Conservation (phyloP, 1,139 yeast genomes). For the Kurtzmaniella quercitrusa region DNA sequence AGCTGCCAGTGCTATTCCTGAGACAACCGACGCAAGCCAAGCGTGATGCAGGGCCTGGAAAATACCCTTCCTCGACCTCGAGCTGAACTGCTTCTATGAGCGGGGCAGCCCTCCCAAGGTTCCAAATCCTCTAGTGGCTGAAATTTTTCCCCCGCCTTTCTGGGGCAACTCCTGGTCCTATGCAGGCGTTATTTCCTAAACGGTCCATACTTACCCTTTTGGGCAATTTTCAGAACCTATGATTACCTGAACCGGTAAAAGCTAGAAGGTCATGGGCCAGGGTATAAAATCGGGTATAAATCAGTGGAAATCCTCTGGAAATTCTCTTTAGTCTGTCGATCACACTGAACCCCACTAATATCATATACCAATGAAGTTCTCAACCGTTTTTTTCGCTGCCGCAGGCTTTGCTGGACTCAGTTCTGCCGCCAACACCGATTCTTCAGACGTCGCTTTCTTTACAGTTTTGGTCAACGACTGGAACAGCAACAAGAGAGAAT, state of each 20-base stretch:
- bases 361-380: constrained; percentile 14
- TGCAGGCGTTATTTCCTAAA: not conserved
- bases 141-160: not conserved
- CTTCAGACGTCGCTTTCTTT: constrained; percentile 30
- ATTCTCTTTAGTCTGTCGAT: not conserved
- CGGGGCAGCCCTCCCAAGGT: not conserved
- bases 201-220: not conserved
- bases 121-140: not conserved
- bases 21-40: no score
- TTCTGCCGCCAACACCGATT: constrained; percentile 16
- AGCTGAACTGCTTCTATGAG: no score
- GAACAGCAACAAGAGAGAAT: constrained; percentile 21
- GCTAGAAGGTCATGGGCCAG: not conserved
- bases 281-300: not conserved
- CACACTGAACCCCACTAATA: not conserved
- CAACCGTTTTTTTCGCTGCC: constrained; percentile 7
- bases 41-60: no score
- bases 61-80: no score
- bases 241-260: not conserved
- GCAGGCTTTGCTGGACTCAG: constrained; percentile 11
- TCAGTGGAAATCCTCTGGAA: not conserved
- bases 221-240: not conserved
- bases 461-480: constrained; percentile 39
- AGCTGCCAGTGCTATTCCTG: no score
- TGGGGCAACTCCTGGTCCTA: not conserved